phyloP scores from a whole-genome alignment of 2,329 filamentous ascomycete genomes.

The Zasmidium cellare region DNA sequence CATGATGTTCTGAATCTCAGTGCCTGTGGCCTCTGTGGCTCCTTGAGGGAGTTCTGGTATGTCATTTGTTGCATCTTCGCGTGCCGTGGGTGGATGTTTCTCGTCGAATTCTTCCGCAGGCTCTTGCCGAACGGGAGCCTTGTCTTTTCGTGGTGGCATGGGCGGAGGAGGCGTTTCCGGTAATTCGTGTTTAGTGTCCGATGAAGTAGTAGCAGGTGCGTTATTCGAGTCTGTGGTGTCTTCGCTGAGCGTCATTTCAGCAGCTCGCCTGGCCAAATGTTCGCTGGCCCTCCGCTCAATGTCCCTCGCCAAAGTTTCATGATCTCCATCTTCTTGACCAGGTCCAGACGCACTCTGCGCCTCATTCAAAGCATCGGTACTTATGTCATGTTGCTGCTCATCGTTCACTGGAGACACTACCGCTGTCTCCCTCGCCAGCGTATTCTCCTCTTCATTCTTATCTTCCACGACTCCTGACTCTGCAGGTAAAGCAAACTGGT shows the following conservation, averaged over 20 bases:
- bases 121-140: conserved; percentile 10
- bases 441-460: conserved; percentile 6
- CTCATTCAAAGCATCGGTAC: background rate
- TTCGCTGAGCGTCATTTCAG: conserved; percentile 25
- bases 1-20: conserved; percentile 97
- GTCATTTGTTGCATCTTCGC: conserved; percentile 27
- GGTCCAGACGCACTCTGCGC: background rate
- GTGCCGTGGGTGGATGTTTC: conserved; percentile 27
- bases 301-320: conserved; percentile 16
- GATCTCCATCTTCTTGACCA: conserved; percentile 6
- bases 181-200: conserved; percentile 19
- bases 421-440: conserved; percentile 3
- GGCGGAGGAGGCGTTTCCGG: conserved; percentile 32
- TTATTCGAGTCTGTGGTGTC: background rate
- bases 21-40: conserved; percentile 45
- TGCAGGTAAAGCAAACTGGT: conserved; percentile 14
- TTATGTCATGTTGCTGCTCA: background rate
- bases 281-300: conserved; percentile 33
- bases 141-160: conserved; percentile 33
- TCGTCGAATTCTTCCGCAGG: conserved; percentile 29
- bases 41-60: conserved; percentile 52
- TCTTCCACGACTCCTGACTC: background rate
- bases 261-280: conserved; percentile 31
- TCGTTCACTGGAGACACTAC: conserved; percentile 4
- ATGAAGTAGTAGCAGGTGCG: conserved; percentile 1